These are phyloP conservation scores for Smittium culicis DNA, from an alignment of 371 early-diverging fungal genomes.

Conservation along the genomic window DNA sequence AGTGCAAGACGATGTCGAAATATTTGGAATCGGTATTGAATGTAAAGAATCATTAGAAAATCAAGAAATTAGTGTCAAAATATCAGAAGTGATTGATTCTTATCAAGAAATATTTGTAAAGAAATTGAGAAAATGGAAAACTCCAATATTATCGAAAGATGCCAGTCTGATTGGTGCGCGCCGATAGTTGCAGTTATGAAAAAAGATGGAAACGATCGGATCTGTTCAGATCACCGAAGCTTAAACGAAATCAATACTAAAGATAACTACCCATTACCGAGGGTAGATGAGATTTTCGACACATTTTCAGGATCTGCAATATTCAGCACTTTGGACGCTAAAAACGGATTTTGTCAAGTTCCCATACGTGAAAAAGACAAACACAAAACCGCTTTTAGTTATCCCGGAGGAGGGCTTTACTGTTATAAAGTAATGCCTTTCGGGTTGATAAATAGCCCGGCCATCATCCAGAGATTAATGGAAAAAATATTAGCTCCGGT, in stretches of 20 bases:
- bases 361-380: neutral
- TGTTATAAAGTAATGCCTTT: conserved; percentile 3
- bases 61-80: neutral
- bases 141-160: neutral
- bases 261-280: conserved; percentile 26
- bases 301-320: conserved; percentile 1
- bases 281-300: conserved; percentile 26
- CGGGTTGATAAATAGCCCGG: conserved; percentile 8
- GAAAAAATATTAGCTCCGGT: conserved; percentile 4
- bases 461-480: neutral
- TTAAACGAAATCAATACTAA: conserved; percentile 33
- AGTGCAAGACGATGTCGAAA: neutral
- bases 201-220: conserved; percentile 34
- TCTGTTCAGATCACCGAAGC: conserved; percentile 34
- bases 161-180: conserved; percentile 7
- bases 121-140: conserved; percentile 6
- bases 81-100: neutral
- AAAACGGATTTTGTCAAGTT: conserved; percentile 3
- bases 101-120: neutral
- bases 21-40: neutral
- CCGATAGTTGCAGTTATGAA: conserved; percentile 28
- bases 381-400: neutral
- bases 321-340: conserved; percentile 6
- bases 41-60: neutral
- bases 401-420: neutral